Evolutionary conservation across 495 filamentous ascomycete species (phyloP), one percentile per base, ranked within the genome.

Genomic region (Neurospora africana): DNA sequence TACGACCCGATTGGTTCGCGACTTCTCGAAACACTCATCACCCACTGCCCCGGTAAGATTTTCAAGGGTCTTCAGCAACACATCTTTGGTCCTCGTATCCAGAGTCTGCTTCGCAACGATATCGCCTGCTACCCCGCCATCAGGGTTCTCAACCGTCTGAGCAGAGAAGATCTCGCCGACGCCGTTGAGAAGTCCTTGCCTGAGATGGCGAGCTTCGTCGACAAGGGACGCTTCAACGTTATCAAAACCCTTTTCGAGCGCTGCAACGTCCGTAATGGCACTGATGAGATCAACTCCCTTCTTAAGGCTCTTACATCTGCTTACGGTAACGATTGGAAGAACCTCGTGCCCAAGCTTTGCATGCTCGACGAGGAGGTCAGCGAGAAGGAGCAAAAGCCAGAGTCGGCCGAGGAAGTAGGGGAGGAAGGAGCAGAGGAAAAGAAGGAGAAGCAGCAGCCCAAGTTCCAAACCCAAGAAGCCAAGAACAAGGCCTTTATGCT

Each of bases 1-100:
- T 98, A 98, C 77, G 92, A 97, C 77, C 83, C 91, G 0, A 88
- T 98, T 33, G 96, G 96, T 5, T 97, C 94, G 6, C 90, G 94
- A 38, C 85, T 99, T 5, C 86, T 97, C 13, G 95, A 99, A 78
- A 91, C 89, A 2, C 89, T 99, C 71, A 86, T 97, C 72, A 86
- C 87, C 11, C 84, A 89, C 76, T 90, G 91, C 37, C 93, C 94
- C 0, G 94, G 92, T 37, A 97, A 92, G 77, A 85, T 92, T 23
- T 98, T 98, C 86, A 97, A 97, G 78, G 86, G 87, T 27, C 79
- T 99, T 0, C 91, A 95, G 77, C 87, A 86, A 53, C 88, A 89
- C 67, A 87, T 91, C 72, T 91, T 98, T 73, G 88, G 87, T 71
- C 89, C 90, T 2, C 87, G 92, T 7, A 90, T 98, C 61, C 87